Conservation (phyloP, 805 yeast species). For the Ogataea zsoltii region DNA sequence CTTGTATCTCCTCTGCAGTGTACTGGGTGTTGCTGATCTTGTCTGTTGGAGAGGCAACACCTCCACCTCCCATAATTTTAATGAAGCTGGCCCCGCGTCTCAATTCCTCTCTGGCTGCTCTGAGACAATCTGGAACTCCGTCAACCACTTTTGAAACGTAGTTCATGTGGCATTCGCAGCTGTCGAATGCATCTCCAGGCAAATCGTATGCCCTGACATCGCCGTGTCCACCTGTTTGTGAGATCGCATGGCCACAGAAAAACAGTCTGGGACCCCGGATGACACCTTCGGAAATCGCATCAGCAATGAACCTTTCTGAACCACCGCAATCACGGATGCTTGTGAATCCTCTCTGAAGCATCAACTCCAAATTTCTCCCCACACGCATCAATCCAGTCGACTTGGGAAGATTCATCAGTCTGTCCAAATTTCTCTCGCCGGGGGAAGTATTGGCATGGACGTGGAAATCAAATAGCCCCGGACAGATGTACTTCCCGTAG, state of each 20-base stretch:
- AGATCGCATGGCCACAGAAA: slow-evolving; percentile 27
- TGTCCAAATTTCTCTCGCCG: slow-evolving; percentile 25
- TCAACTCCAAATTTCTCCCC: slow-evolving; percentile 18
- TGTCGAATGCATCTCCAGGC: slow-evolving; percentile 26
- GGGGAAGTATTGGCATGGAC: slow-evolving; percentile 29
- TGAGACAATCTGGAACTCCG: slow-evolving; percentile 29
- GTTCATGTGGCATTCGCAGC: slow-evolving; percentile 28
- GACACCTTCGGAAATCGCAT: slow-evolving; percentile 30
- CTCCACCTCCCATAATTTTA: slow-evolving; percentile 34
- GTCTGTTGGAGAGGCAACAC: slow-evolving; percentile 34
- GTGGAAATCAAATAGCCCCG: slow-evolving; percentile 32
- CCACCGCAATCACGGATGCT: slow-evolving; percentile 31
- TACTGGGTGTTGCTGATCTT: slow-evolving; percentile 28
- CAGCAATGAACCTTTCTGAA: slow-evolving; percentile 22
- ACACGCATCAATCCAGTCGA: slow-evolving; percentile 26
- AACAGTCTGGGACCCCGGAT: slow-evolving; percentile 30
- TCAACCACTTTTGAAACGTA: slow-evolving; percentile 28
- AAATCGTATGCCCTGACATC: slow-evolving; percentile 26
- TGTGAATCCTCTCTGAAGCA: slow-evolving; percentile 31
- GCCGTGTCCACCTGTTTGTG: slow-evolving; percentile 35
- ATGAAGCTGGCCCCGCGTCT: slow-evolving; percentile 31
- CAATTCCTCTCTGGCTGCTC: slow-evolving; percentile 28
- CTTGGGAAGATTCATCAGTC: slow-evolving; percentile 22
- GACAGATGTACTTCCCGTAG: slow-evolving; percentile 28
- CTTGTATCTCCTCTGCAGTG: slow-evolving; percentile 29